Evolutionary conservation across 768 basidiomycete genomes (phyloP).

Genomic region (Baorangia bicolor): DNA sequence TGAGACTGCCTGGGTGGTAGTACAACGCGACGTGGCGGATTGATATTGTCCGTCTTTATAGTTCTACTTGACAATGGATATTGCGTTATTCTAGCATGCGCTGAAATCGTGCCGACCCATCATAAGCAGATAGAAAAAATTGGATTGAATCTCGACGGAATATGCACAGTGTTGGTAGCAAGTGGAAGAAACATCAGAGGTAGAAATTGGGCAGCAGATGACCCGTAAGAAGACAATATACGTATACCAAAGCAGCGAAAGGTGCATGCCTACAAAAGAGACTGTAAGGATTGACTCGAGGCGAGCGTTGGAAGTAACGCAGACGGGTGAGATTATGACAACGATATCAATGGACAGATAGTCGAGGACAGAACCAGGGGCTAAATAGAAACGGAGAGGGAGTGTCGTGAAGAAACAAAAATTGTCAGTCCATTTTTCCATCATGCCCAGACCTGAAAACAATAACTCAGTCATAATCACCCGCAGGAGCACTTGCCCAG

Average conservation of each 20-base stretch:
- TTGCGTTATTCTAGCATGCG: background rate
- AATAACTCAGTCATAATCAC: slow-evolving; percentile 10
- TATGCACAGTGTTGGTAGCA: slow-evolving; percentile 49
- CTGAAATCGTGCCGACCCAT: background rate
- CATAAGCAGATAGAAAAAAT: slow-evolving; percentile 16
- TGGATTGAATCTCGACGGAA: slow-evolving; percentile 38
- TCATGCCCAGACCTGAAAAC: slow-evolving; percentile 80
- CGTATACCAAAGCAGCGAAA: slow-evolving; percentile 37
- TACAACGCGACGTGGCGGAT: slow-evolving; percentile 7
- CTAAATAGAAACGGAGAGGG: slow-evolving; percentile 25
- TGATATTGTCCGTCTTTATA: background rate
- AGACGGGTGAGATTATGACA: slow-evolving; percentile 54
- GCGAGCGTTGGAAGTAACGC: slow-evolving; percentile 45
- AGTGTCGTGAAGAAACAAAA: slow-evolving; percentile 27
- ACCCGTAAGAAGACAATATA: slow-evolving; percentile 36
- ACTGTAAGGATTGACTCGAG: slow-evolving; percentile 65
- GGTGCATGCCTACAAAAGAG: slow-evolving; percentile 32
- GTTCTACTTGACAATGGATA: slow-evolving; percentile 1
- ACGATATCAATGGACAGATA: slow-evolving; percentile 50
- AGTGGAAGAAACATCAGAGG: slow-evolving; percentile 34
- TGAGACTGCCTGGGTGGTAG: background rate
- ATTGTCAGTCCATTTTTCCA: slow-evolving; percentile 27
- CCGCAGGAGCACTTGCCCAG: background rate
- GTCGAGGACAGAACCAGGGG: slow-evolving; percentile 18
- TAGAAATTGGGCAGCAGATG: slow-evolving; percentile 35